Conservation (phyloP, 2,329 filamentous ascomycete genomes). For the Chrysosporium queenslandicum region DNA sequence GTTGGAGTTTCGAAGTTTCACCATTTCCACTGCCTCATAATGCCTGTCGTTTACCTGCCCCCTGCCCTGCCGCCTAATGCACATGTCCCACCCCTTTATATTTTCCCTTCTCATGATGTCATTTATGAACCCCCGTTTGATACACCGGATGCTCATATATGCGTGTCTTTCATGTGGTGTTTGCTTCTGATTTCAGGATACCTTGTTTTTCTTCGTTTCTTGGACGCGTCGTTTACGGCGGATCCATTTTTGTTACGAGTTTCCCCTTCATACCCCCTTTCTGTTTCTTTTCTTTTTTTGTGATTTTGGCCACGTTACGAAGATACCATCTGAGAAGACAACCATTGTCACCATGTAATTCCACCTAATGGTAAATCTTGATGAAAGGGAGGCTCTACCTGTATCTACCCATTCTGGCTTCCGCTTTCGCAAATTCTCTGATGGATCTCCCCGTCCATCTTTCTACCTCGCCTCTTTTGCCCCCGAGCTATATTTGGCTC, state of each 20-base stretch:
- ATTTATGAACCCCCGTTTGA: slow-evolving; percentile 16
- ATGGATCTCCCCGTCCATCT: not conserved
- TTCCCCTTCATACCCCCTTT: slow-evolving; percentile 15
- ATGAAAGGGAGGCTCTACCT: slow-evolving; percentile 9
- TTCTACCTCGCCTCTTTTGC: not conserved
- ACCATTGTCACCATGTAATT: slow-evolving; percentile 9
- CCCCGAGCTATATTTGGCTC: not conserved
- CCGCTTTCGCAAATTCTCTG: not conserved
- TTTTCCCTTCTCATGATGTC: slow-evolving; percentile 16
- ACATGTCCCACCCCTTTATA: not conserved
- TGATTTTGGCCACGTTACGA: slow-evolving; percentile 14
- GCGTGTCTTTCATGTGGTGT: slow-evolving; percentile 7
- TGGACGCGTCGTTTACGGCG: slow-evolving; percentile 1
- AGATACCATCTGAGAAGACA: slow-evolving; percentile 14
- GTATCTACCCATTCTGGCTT: slow-evolving; percentile 14
- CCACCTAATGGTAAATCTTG: slow-evolving; percentile 13
- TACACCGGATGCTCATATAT: slow-evolving; percentile 11
- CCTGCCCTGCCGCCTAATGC: not conserved
- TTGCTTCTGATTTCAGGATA: slow-evolving; percentile 17
- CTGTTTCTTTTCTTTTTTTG: slow-evolving; percentile 17
- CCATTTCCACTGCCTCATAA: not conserved
- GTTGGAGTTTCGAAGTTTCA: not conserved
- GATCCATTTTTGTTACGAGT: slow-evolving; percentile 5
- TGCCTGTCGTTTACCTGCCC: not conserved
- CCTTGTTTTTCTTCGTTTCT: slow-evolving; percentile 16